Conservation (phyloP, 345 rosid genomes). For the Fremontodendron californicum region DNA sequence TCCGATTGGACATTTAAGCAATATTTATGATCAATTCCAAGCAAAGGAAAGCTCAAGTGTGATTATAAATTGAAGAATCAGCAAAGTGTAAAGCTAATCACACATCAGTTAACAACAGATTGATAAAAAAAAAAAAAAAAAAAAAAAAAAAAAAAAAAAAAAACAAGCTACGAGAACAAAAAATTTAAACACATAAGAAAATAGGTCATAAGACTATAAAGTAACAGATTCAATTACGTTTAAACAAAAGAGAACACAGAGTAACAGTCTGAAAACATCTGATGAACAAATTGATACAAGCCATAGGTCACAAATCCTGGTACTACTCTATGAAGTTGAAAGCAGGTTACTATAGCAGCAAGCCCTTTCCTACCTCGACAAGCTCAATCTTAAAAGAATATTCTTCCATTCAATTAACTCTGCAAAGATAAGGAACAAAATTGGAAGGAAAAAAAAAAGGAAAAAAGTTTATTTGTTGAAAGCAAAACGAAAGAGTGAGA, state of each 20-base stretch:
- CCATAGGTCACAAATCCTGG: slow-evolving; percentile 5
- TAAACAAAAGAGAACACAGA: not conserved
- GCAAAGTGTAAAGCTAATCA: not conserved
- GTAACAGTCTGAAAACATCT: not conserved
- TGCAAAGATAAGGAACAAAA: not conserved
- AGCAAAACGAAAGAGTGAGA: not conserved
- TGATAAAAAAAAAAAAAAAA: too few species aligned
- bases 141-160: too few species aligned
- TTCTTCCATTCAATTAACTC: slow-evolving; percentile 1
- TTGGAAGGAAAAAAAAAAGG: too few species aligned
- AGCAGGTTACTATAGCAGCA: slow-evolving; percentile 5
- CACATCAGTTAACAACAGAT: not conserved
- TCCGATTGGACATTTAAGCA: not conserved
- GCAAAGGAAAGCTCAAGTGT: not conserved
- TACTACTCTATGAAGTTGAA: not conserved
- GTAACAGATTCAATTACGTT: not conserved
- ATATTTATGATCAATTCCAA: not conserved
- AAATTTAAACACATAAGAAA: not conserved
- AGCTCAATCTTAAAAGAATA: not conserved
- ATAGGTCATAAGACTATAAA: not conserved
- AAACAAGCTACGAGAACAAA: not conserved
- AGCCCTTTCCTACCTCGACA: slow-evolving; percentile 5
- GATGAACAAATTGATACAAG: slow-evolving; percentile 1
- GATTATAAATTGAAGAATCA: not conserved
- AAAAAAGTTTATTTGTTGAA: not conserved